Percentiles rank a stretch among this genome's conserved stretches.
Evolutionary conservation across 108 stramenopile species (phyloP).

Genomic region (Pseudonitzschia multistriata): DNA sequence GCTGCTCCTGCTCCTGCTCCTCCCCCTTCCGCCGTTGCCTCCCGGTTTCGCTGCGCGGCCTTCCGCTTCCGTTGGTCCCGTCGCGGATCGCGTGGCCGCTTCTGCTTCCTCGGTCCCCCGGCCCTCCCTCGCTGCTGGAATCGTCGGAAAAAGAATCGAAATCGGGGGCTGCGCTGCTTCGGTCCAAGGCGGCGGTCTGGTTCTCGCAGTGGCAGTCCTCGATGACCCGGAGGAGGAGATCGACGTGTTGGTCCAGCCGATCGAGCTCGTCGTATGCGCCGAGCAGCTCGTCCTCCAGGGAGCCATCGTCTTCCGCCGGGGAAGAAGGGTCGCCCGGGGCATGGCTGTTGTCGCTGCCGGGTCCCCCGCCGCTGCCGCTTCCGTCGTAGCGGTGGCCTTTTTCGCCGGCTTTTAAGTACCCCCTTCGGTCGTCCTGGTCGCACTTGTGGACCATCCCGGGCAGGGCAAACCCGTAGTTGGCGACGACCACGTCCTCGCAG

Average conservation of each 20-base stretch:
- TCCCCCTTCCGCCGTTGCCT: background rate
- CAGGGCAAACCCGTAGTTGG: constrained; percentile 78
- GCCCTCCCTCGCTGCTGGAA: background rate
- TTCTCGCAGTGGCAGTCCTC: constrained; percentile 16
- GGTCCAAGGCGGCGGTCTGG: background rate
- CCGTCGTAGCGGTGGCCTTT: background rate
- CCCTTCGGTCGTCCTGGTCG: background rate
- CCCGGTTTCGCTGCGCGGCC: background rate
- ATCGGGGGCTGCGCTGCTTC: background rate
- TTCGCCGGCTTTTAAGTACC: background rate
- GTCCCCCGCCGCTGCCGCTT: background rate
- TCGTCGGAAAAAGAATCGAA: background rate
- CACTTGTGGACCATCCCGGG: constrained; percentile 45
- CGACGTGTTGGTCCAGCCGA: background rate
- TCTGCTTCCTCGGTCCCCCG: background rate
- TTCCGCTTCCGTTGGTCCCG: background rate
- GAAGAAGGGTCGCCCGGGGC: too few relatives aligned
- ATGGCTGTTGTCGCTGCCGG: background rate
- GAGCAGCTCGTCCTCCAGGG: background rate
- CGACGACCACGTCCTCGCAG: constrained; percentile 75
- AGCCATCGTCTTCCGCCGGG: background rate
- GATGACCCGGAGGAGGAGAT: background rate
- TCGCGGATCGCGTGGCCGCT: background rate
- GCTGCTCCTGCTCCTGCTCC: background rate
- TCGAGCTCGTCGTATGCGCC: constrained; percentile 7